Evolutionary conservation across 1,139 yeast species (phyloP), one percentile per base, ranked within the genome.

Genomic region (Spathaspora sp.): DNA sequence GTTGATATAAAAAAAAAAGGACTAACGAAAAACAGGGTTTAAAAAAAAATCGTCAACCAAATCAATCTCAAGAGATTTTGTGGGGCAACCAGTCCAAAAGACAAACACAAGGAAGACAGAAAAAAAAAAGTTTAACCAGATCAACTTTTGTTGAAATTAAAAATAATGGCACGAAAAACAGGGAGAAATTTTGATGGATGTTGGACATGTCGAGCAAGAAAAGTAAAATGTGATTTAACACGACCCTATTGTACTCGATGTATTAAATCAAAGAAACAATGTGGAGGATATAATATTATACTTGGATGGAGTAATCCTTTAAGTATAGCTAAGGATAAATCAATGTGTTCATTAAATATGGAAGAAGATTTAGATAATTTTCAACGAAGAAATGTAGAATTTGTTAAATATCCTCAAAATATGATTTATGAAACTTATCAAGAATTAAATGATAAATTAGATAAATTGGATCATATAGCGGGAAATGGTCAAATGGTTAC

Each of bases 151-250:
- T 9, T 16, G 9, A 4, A 13, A 38, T 4, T 11, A 20, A 13
- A 36, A 16, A n/a, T 31, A 20, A 65, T 64, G 68, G 46, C 63
- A 34, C 59, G 60, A 43, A 68, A 66, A 46, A 31, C 36, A 15
- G 61, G 65, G 23, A 59, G 81, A 40, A 71, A 72, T 43, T 78
- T 75, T 57, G 65, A 73, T 44, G 82, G 82, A 7, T 78, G 82
- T 57, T 76, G 80, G 75, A 78, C 82, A 10, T 78, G 82, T 54
- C 64, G 82, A 33, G 53, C 65, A 31, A 63, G 81, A 23, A 77
- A 76, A 54, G 78, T 78, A 50, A 77, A 76, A 55, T 78, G 82
- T 58, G 82, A 76, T 52, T 65, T 72, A 31, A 54, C 59, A 4
- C 63, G 65, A 47, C 82, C 82, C 1, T 48, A 48, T 13, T 78